Evolutionary conservation across 805 yeast genomes (phyloP).

Genomic region (Metschnikowia continentalis): DNA sequence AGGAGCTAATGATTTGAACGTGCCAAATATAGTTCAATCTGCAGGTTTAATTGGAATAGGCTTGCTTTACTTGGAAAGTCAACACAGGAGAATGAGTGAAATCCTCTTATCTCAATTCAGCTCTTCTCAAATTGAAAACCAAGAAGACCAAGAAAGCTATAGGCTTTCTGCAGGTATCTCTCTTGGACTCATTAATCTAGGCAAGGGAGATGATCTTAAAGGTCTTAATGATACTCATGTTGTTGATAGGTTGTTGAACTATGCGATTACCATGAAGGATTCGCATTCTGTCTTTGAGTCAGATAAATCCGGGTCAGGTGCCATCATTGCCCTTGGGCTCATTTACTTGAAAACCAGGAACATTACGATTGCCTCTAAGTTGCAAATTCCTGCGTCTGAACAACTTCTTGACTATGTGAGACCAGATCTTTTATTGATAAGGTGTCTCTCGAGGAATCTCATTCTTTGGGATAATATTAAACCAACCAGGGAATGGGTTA

Average conservation of each 20-base stretch:
- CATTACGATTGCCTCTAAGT: conserved; percentile 52
- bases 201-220: conserved; percentile 60
- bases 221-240: conserved; percentile 61
- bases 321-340: conserved; percentile 69
- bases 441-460: conserved; percentile 60
- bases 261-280: conserved; percentile 60
- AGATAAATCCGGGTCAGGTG: conserved; percentile 69
- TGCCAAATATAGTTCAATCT: conserved; percentile 76
- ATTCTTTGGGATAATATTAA: conserved; percentile 70
- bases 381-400: conserved; percentile 56
- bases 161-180: conserved; percentile 85
- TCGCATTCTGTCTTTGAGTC: conserved; percentile 53
- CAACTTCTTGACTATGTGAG: conserved; percentile 65
- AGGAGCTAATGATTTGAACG: conserved; percentile 87
- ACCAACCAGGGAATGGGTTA: conserved; percentile 50
- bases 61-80: conserved; percentile 68
- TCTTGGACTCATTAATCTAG: conserved; percentile 78
- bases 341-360: conserved; percentile 69
- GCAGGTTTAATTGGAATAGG: conserved; percentile 94
- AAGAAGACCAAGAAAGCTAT: conserved; percentile 70
- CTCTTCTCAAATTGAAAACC: conserved; percentile 51
- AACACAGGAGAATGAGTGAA: conserved; percentile 83
- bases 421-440: conserved; percentile 69
- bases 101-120: conserved; percentile 67
- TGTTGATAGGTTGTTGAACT: conserved; percentile 53